Evolutionary conservation across 345 rosid genomes (phyloP).

Genomic region (Dimocarpus longan): DNA sequence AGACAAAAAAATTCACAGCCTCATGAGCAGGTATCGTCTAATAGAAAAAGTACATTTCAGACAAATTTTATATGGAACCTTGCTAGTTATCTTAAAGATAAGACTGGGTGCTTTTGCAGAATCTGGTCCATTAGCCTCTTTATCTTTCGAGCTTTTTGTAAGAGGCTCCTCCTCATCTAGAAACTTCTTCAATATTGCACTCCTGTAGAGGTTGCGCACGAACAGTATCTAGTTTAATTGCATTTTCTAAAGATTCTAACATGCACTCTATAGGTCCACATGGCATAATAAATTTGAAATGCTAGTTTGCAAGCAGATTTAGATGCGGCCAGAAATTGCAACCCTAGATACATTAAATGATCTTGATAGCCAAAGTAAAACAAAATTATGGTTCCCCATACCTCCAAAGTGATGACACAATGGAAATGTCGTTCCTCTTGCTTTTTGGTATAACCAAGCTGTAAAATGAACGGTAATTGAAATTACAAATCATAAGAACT

Average conservation of each 20-base stretch:
- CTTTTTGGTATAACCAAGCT: conserved; percentile 92
- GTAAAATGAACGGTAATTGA: conserved; percentile 21
- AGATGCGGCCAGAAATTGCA: background rate
- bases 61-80: conserved; percentile 88
- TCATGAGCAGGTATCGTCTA: background rate
- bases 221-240: background rate
- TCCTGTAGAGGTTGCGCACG: conserved; percentile 52
- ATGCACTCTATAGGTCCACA: background rate
- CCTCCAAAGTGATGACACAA: conserved; percentile 88
- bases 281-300: background rate
- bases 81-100: conserved; percentile 82
- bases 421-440: conserved; percentile 93
- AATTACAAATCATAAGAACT: background rate
- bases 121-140: conserved; percentile 83
- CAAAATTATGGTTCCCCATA: conserved; percentile 20
- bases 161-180: conserved; percentile 80
- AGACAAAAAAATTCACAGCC: background rate
- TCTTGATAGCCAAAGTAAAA: background rate
- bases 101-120: conserved; percentile 64
- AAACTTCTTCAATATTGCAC: conserved; percentile 73
- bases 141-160: conserved; percentile 78
- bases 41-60: no score
- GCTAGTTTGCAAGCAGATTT: background rate
- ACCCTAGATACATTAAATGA: background rate
- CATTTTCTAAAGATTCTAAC: background rate